These are phyloP conservation scores for Pezicula radicicola DNA, from an alignment of 2,329 filamentous ascomycete species.

Conservation along the genomic window DNA sequence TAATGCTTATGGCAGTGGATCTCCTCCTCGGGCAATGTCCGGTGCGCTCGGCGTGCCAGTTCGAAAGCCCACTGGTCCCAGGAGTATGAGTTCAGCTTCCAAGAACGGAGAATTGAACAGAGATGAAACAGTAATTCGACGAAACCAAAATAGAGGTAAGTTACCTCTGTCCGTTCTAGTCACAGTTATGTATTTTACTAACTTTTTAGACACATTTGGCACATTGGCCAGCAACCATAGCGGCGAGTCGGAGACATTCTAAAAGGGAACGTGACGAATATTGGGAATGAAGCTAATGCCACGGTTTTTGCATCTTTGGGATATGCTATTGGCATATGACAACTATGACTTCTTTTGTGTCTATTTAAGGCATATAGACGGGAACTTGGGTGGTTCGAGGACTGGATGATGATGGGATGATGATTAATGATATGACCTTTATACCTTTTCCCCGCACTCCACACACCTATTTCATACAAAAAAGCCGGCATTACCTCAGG, in stretches of 20 bases:
- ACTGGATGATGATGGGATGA: no score
- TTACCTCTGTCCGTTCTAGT: constrained; percentile 2
- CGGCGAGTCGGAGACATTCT: constrained; percentile 51
- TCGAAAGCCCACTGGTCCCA: constrained; percentile 30
- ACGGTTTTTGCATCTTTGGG: background rate
- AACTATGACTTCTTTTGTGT: no score
- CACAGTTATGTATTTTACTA: constrained; percentile 8
- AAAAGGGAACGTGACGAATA: constrained; percentile 17
- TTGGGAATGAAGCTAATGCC: background rate
- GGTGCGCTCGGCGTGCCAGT: constrained; percentile 22
- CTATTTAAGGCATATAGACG: no score
- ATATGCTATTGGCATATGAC: no score
- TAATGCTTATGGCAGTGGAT: constrained; percentile 9
- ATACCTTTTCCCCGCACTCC: no score
- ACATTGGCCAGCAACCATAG: constrained; percentile 42
- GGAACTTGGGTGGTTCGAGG: no score
- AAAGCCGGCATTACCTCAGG: no score
- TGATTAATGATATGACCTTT: no score
- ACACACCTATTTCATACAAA: no score
- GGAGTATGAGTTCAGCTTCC: constrained; percentile 27
- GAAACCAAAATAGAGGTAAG: constrained; percentile 52
- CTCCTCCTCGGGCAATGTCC: constrained; percentile 20
- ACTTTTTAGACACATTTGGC: constrained; percentile 50
- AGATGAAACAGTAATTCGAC: constrained; percentile 24
- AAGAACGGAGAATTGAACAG: constrained; percentile 23